Evolutionary conservation across 768 basidiomycete genomes (phyloP), one percentile per base, ranked within the genome.

Genomic region (Russula brevipes): DNA sequence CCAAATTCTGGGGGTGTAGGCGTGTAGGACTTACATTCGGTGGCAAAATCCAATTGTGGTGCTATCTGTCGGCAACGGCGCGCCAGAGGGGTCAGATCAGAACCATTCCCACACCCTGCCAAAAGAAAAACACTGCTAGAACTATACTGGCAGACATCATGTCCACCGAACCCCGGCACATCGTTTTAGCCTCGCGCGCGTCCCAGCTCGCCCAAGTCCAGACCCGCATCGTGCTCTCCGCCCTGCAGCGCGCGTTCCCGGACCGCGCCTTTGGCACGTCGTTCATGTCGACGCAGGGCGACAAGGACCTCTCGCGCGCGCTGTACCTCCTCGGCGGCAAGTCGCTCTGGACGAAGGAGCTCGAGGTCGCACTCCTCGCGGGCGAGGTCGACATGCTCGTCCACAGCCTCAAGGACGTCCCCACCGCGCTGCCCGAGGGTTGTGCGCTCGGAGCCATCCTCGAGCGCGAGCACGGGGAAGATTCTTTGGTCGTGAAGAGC

Each of bases 301-400:
- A 98, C 77, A 89, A 90, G 70, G 94, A 97, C 70, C 92, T 95
- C 74, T 85, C 87, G 1, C 88, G 92, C 67, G 82, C 84, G 3
- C 79, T 97, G 17, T 95, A 95, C 75, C 80, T 94, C 9, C 77
- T 97, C 16, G 94, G 94, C 44, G 93, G 91, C n/a, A 93, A 92
- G 72, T 82, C 89, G 0, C 75, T 98, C 35, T 99, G 97, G 97
- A 99, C 97, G 42, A 91, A 93, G 69, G 96, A 98, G 69, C 85
- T 99, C 58, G 97, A 99, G 72, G 88, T 90, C 19, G 86, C 85
- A 49, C 77, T 99, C 64, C 80, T 84, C 59, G 80, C 86, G 49
- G 76, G 81, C 36, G 77, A 80, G 12, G 88, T 95, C 54, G 97
- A 99, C 73, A 85, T 98, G 81, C 84, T 99, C 69, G 86, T 98